phyloP scores from a whole-genome alignment of 2,329 filamentous ascomycete species.

The Clonostachys rhizophaga region DNA sequence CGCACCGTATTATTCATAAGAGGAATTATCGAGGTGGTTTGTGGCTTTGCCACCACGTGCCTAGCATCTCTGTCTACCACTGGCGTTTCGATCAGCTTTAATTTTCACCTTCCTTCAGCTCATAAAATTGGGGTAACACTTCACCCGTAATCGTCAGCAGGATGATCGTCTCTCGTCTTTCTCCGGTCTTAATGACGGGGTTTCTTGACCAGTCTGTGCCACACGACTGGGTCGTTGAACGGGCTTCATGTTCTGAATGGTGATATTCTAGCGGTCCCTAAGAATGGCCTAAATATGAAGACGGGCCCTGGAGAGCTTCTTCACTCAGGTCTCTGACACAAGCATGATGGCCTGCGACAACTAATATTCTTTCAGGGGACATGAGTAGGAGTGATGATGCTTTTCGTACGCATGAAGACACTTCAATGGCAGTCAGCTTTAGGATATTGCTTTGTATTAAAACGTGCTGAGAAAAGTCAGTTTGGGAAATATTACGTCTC shows the following conservation, averaged over 20 bases:
- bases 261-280: background rate
- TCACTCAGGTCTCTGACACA: conserved; percentile 1
- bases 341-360: background rate
- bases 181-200: background rate
- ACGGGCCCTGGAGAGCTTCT: background rate
- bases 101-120: background rate
- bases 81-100: background rate
- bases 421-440: too few species aligned
- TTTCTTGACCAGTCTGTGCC: background rate
- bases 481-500: too few species aligned
- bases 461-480: too few species aligned
- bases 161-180: background rate
- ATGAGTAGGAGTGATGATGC: too few species aligned
- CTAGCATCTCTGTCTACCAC: background rate
- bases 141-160: background rate
- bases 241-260: background rate
- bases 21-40: background rate
- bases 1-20: background rate
- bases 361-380: too few species aligned
- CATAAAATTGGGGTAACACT: background rate
- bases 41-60: background rate
- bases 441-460: too few species aligned
- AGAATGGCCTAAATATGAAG: background rate
- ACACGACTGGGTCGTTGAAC: background rate
- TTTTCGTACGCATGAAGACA: too few species aligned